Conservation (phyloP, 495 filamentous ascomycete species). For the Cercophora newfieldiana region DNA sequence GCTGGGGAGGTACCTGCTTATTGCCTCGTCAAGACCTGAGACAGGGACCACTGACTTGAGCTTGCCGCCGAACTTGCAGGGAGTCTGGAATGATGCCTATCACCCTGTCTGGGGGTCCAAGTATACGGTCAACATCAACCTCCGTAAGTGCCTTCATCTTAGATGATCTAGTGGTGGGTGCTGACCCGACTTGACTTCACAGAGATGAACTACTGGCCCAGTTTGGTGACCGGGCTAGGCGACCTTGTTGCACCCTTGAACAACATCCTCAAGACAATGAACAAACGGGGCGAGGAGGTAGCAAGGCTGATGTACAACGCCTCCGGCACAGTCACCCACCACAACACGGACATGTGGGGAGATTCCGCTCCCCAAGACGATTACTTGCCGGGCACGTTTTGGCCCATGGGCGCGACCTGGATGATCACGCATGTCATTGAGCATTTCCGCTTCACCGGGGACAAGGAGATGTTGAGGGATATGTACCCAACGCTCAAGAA, state of each 20-base stretch:
- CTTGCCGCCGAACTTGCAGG: slow-evolving; percentile 12
- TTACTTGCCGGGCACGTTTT: slow-evolving; percentile 4
- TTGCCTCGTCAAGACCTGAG: slow-evolving; percentile 1
- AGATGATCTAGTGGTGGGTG: no score
- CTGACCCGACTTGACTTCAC: not conserved
- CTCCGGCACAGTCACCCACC: slow-evolving; percentile 11
- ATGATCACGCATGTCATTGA: slow-evolving; percentile 13
- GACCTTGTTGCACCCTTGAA: slow-evolving; percentile 6
- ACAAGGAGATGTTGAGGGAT: slow-evolving; percentile 12
- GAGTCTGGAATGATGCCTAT: slow-evolving; percentile 9
- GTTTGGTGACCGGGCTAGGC: slow-evolving; percentile 1
- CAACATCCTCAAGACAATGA: slow-evolving; percentile 15
- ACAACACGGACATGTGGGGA: slow-evolving; percentile 18
- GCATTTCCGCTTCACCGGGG: slow-evolving; percentile 12
- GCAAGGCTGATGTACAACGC: slow-evolving; percentile 8
- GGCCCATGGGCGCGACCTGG: slow-evolving; percentile 15
- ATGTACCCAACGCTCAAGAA: slow-evolving; percentile 11
- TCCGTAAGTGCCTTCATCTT: not conserved
- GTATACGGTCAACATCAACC: slow-evolving; percentile 11
- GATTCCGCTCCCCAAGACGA: slow-evolving; percentile 13
- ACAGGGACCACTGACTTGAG: not conserved
- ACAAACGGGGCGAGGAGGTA: not conserved
- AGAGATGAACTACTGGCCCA: slow-evolving; percentile 17
- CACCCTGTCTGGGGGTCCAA: slow-evolving; percentile 12
- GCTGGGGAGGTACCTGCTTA: not conserved